Evolutionary conservation across 108 stramenopile species (phyloP).

Genomic region (Fistulifera pelliculosa): DNA sequence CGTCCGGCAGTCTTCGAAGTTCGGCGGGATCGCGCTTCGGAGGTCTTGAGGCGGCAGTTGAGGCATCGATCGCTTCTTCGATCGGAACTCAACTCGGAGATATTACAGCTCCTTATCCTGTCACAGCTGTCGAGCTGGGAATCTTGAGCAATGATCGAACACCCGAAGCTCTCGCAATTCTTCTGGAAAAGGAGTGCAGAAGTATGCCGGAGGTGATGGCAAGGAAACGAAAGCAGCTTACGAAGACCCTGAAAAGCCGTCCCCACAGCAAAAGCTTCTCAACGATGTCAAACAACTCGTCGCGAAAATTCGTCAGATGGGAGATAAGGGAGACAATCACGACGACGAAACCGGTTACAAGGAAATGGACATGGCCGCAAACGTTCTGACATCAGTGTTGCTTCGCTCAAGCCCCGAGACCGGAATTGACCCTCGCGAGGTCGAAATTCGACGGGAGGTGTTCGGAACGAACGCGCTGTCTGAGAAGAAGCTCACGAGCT

Average conservation of each 20-base stretch:
- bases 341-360: constrained; percentile 16
- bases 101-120: constrained; percentile 5
- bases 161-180: constrained; percentile 37
- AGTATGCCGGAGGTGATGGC: constrained; percentile 14
- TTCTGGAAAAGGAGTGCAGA: constrained; percentile 43
- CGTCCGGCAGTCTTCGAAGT: too few species aligned
- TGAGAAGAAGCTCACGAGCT: constrained; percentile 63
- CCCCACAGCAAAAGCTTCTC: constrained; percentile 5
- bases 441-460: constrained; percentile 45
- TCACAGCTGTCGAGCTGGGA: constrained; percentile 35
- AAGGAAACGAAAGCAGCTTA: not conserved
- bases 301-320: constrained; percentile 17
- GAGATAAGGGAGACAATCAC: constrained; percentile 1
- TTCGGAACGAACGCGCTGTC: constrained; percentile 72
- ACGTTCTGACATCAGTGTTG: constrained; percentile 50
- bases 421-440: constrained; percentile 53
- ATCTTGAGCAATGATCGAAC: constrained; percentile 49
- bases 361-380: constrained; percentile 59
- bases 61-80: constrained; percentile 30
- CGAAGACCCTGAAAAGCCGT: constrained; percentile 36
- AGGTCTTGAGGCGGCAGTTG: constrained; percentile 40
- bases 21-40: constrained; percentile 18
- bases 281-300: constrained; percentile 33
- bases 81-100: constrained; percentile 18
- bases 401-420: constrained; percentile 53